phyloP scores from a whole-genome alignment of 2,329 filamentous ascomycete genomes.

The Venturiaceae sp. region DNA sequence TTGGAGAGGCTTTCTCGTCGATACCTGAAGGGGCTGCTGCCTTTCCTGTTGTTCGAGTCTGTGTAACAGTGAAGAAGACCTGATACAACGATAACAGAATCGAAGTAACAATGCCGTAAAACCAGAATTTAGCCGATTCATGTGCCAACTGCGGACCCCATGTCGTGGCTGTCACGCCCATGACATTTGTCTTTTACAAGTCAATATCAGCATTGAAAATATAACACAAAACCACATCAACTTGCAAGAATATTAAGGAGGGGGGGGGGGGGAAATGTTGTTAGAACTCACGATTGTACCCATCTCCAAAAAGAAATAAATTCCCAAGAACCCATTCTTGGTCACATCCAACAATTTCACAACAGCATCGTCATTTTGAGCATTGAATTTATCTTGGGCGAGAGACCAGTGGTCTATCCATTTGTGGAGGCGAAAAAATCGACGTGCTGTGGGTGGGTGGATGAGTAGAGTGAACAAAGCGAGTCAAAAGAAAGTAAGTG shows the following conservation, averaged over 20 bases:
- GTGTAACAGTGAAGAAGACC: neutral
- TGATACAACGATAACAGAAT: neutral
- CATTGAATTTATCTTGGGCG: neutral
- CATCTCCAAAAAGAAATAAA: conserved; percentile 3
- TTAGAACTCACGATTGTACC: neutral
- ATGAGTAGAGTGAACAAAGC: neutral
- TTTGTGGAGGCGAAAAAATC: conserved; percentile 3
- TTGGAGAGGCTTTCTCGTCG: neutral
- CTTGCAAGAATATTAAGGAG: too few relatives aligned
- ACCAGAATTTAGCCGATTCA: conserved; percentile 62
- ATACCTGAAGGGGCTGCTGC: neutral
- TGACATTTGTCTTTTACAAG: conserved; percentile 29
- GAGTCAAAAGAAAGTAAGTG: neutral
- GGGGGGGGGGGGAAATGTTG: neutral
- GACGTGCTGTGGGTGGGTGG: conserved; percentile 3
- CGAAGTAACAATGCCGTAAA: conserved; percentile 42
- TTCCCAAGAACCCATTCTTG: neutral
- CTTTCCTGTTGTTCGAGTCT: neutral
- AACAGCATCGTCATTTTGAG: neutral
- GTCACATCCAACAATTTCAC: neutral
- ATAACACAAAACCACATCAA: too few relatives aligned
- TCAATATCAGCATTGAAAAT: neutral
- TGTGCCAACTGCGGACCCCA: conserved; percentile 39
- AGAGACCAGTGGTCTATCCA: conserved; percentile 3
- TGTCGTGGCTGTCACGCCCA: conserved; percentile 35